Evolutionary conservation across 495 filamentous ascomycete genomes (phyloP).

Genomic region (Apiosordaria backusii): DNA sequence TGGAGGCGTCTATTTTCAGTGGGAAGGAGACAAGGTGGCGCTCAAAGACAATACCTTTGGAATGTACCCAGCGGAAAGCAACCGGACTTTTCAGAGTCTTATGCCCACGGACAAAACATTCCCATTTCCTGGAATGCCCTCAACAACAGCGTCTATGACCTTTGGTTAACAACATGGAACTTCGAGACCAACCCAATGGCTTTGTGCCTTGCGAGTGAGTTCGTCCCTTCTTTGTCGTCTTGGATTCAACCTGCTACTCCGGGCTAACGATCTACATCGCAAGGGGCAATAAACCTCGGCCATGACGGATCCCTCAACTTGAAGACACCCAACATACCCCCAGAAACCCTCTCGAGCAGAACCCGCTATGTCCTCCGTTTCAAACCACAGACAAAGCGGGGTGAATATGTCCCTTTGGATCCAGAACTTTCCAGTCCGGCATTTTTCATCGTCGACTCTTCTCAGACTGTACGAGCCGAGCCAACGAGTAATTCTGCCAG

Average conservation of each 20-base stretch:
- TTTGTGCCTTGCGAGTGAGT: conserved; percentile 20
- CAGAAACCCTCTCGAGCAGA: conserved; percentile 1
- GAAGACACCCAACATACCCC: conserved; percentile 11
- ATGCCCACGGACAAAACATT: conserved; percentile 18
- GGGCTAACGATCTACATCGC: not conserved
- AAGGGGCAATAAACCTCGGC: conserved; percentile 20
- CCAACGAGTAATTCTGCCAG: not conserved
- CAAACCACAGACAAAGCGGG: conserved; percentile 16
- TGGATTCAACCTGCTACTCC: not conserved
- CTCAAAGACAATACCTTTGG: conserved; percentile 18
- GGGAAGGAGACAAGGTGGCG: not conserved
- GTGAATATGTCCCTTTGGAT: conserved; percentile 8
- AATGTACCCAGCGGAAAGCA: conserved; percentile 15
- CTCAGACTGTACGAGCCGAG: not conserved
- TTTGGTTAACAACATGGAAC: conserved; percentile 23
- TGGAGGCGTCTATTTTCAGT: not conserved
- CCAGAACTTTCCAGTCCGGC: conserved; percentile 18
- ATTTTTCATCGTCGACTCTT: conserved; percentile 9
- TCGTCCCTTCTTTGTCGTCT: too few species aligned
- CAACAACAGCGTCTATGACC: conserved; percentile 25
- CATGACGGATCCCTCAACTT: conserved; percentile 19
- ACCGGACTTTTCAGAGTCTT: conserved; percentile 20
- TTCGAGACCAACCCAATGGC: conserved; percentile 11
- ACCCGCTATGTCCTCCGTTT: conserved; percentile 20
- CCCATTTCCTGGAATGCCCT: conserved; percentile 25